Base-by-base conservation (phyloP, 2,329 filamentous ascomycete species). In the Aschersonia sp. region DNA sequence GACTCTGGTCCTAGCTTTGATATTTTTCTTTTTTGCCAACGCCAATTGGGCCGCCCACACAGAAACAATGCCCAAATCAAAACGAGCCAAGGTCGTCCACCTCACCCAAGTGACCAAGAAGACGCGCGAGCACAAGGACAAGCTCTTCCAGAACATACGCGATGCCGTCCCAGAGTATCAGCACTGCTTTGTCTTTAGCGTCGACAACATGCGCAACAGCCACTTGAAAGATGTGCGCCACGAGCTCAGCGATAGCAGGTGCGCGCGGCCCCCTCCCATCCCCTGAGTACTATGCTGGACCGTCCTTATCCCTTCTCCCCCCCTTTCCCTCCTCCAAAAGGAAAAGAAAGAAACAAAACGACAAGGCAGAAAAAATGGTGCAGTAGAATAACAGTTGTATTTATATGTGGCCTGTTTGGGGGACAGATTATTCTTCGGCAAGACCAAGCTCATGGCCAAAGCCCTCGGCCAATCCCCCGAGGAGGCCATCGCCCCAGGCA, bases 361-460 rank as follows among this genome's bases (percentile, higher is more conserved):
- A 22, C 22, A 22, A 22, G 22, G 22, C 2, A 22, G 22, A 22
- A 22, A 22, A 2, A 22, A 22, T 22, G 22, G 22, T 22, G 22
- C 22, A 22, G 22, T 22, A 22, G 22, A 22, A 22, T 22, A 22
- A 22, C 22, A 22, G 4, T 22, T 44, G 30, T 22, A 14, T 45
- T 22, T 31, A 43, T 39, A 37, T 22, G 2, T 45, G 40, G 45
- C 40, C 32, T n/a, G 45, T 14, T 31, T 30, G 41, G 7, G n/a
- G 9, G 11, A 44, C 58, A 92, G 89, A 58, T 73, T 98, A 64
- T 97, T 97, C 79, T 97, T 95, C 68, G 92, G 90, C 70, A 98
- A 97, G 73, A 97, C 90, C 50, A 97, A 97, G 71, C 89, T 98
- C 66, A 97, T 97, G 88, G 82, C 86, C 58, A 90, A 92, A 69